Percentiles rank a stretch among this genome's conserved stretches.
Conservation (phyloP, 1,284 basidiomycete genomes). For the Trichosporon sp. region DNA sequence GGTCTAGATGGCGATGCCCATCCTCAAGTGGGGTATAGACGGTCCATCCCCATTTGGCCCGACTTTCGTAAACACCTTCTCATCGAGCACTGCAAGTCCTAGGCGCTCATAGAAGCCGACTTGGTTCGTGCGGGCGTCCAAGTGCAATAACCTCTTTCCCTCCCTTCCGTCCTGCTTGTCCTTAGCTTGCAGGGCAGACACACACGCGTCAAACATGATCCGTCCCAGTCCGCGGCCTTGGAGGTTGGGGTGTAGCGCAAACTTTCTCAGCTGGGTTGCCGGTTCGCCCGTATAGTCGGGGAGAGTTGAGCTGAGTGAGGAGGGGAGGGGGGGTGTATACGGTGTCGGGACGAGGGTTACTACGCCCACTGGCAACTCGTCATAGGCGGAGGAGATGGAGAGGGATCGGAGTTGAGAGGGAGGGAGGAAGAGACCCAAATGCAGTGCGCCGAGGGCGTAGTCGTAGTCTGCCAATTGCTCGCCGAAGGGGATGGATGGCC, state of each 20-base stretch:
- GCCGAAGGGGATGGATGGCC: conserved; percentile 35
- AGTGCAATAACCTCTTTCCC: conserved; percentile 27
- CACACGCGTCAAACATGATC: conserved; percentile 26
- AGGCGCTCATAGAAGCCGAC: conserved; percentile 36
- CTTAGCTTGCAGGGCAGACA: background rate
- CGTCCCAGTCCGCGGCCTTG: conserved; percentile 40
- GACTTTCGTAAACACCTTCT: conserved; percentile 33
- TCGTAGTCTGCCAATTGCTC: conserved; percentile 36
- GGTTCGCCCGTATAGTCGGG: background rate
- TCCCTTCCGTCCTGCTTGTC: background rate
- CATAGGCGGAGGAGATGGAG: background rate
- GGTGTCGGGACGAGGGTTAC: background rate
- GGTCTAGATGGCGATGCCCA: conserved; percentile 33
- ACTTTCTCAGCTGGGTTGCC: conserved; percentile 42
- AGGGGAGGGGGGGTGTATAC: background rate
- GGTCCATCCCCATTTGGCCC: conserved; percentile 34
- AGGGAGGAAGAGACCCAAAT: conserved; percentile 36
- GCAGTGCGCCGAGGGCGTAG: conserved; percentile 27
- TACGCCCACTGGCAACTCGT: background rate
- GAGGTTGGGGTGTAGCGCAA: conserved; percentile 34
- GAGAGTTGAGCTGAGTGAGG: background rate
- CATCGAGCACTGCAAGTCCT: conserved; percentile 36
- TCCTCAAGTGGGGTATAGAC: conserved; percentile 34
- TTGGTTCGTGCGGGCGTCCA: conserved; percentile 38
- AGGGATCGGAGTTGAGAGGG: background rate